These are phyloP conservation scores for Metschnikowia shivogae DNA, from an alignment of 805 yeast genomes.

Conservation along the genomic window DNA sequence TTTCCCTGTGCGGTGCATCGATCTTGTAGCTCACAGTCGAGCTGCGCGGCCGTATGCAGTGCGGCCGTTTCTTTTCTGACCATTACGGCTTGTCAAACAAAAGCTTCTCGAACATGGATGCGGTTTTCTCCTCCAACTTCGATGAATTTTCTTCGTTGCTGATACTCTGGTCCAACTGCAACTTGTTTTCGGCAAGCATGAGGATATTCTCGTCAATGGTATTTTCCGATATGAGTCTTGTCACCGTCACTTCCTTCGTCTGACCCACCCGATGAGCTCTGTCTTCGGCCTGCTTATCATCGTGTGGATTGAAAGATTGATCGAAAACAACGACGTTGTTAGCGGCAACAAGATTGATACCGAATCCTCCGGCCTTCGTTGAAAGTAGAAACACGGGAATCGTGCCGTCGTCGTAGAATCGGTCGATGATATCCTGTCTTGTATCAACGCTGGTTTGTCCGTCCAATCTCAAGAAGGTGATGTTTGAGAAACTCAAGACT, in stretches of 20 bases:
- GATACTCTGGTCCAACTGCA: conserved; percentile 74
- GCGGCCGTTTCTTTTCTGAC: not conserved
- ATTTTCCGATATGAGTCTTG: conserved; percentile 63
- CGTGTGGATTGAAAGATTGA: conserved; percentile 96
- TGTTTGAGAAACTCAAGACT: conserved; percentile 57
- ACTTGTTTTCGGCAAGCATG: conserved; percentile 81
- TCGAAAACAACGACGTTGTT: conserved; percentile 88
- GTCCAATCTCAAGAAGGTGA: conserved; percentile 80
- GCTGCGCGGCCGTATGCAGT: not conserved
- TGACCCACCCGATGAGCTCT: conserved; percentile 98
- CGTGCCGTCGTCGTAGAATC: conserved; percentile 72
- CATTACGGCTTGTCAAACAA: conserved; percentile 29
- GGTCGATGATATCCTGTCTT: conserved; percentile 88
- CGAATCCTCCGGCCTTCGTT: conserved; percentile 98
- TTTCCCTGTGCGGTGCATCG: conserved; percentile 5
- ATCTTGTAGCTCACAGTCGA: conserved; percentile 4
- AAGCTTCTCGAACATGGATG: conserved; percentile 47
- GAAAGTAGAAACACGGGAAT: conserved; percentile 86
- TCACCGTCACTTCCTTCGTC: conserved; percentile 74
- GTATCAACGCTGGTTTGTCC: conserved; percentile 93
- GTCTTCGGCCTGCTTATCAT: conserved; percentile 97
- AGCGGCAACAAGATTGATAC: conserved; percentile 94
- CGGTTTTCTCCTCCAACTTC: conserved; percentile 49
- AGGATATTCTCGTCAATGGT: conserved; percentile 89
- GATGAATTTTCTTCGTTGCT: conserved; percentile 40